Evolutionary conservation across 768 basidiomycete genomes (phyloP).

Genomic region (Amanita pallidorosea): DNA sequence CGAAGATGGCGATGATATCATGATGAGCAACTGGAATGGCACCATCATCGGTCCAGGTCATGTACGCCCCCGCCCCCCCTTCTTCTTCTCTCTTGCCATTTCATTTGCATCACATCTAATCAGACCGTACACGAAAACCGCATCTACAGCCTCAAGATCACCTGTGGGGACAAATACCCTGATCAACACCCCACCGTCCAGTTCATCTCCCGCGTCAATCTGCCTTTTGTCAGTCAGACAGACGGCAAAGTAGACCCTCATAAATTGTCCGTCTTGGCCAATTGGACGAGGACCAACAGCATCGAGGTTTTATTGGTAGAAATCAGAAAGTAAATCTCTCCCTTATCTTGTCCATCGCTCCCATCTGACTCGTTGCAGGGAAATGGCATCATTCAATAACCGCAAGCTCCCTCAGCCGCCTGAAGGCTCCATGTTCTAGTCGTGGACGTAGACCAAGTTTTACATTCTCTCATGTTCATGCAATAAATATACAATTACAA

Average conservation of each 20-base stretch:
- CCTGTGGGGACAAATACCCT: slow-evolving; percentile 68
- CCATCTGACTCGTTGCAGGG: slow-evolving; percentile 33
- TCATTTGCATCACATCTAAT: slow-evolving; percentile 6
- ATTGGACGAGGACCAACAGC: slow-evolving; percentile 69
- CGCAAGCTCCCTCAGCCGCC: slow-evolving; percentile 92
- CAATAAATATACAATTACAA: not conserved
- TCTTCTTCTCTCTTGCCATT: slow-evolving; percentile 4
- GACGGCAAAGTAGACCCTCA: slow-evolving; percentile 71
- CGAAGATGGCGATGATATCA: slow-evolving; percentile 90
- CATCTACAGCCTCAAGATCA: slow-evolving; percentile 91
- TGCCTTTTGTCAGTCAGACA: slow-evolving; percentile 76
- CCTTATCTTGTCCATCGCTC: not conserved
- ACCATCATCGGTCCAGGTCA: slow-evolving; percentile 99
- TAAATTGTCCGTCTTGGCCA: slow-evolving; percentile 60
- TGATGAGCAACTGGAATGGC: slow-evolving; percentile 98
- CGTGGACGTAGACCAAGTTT: not conserved
- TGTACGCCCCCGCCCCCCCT: no score
- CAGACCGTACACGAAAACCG: slow-evolving; percentile 98
- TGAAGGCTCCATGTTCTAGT: slow-evolving; percentile 68
- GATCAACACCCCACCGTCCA: slow-evolving; percentile 71
- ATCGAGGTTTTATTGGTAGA: slow-evolving; percentile 90
- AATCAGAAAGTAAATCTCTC: slow-evolving; percentile 65
- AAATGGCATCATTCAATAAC: slow-evolving; percentile 90
- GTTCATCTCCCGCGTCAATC: slow-evolving; percentile 84
- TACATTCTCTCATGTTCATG: not conserved